These are phyloP conservation scores for Xerocomus amazonicus DNA, from an alignment of 1,284 basidiomycete species.

Conservation along the genomic window DNA sequence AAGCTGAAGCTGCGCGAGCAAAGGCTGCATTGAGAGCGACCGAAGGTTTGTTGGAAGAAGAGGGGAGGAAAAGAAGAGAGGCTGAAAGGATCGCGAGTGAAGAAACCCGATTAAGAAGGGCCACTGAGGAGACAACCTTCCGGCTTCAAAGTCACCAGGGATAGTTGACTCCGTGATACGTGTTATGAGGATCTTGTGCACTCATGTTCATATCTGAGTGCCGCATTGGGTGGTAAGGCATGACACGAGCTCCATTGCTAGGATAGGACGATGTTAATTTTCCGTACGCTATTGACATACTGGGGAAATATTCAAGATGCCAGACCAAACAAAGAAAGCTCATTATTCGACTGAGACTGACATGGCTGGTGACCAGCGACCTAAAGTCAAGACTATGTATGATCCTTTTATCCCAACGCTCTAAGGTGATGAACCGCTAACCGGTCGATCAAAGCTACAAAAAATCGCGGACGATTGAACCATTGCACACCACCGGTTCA, in stretches of 20 bases:
- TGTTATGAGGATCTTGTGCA: not conserved
- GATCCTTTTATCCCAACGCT: not conserved
- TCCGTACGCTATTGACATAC: not conserved
- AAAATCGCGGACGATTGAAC: slow-evolving; percentile 65
- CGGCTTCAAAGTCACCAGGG: slow-evolving; percentile 20
- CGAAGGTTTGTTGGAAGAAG: slow-evolving; percentile 58
- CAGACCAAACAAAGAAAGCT: not conserved
- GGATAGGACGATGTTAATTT: slow-evolving; percentile 11
- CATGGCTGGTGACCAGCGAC: slow-evolving; percentile 30
- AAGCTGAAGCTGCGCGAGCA: slow-evolving; percentile 53
- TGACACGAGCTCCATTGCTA: slow-evolving; percentile 1
- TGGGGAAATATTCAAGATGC: not conserved
- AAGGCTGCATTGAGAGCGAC: slow-evolving; percentile 49
- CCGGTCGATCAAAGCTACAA: slow-evolving; percentile 54
- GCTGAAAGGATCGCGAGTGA: slow-evolving; percentile 52
- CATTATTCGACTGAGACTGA: not conserved
- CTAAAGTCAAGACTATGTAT: slow-evolving; percentile 62
- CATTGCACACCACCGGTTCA: slow-evolving; percentile 86
- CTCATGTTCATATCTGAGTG: not conserved
- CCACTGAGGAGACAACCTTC: slow-evolving; percentile 44
- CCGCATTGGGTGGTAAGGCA: not conserved
- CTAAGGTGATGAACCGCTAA: slow-evolving; percentile 7
- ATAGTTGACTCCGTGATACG: slow-evolving; percentile 1
- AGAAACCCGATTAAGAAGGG: slow-evolving; percentile 47
- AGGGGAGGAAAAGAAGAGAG: slow-evolving; percentile 52